Evolutionary conservation across 163 green algal species (phyloP), one percentile per base, ranked within the genome.

Genomic region (Chlorella variabilis): DNA sequence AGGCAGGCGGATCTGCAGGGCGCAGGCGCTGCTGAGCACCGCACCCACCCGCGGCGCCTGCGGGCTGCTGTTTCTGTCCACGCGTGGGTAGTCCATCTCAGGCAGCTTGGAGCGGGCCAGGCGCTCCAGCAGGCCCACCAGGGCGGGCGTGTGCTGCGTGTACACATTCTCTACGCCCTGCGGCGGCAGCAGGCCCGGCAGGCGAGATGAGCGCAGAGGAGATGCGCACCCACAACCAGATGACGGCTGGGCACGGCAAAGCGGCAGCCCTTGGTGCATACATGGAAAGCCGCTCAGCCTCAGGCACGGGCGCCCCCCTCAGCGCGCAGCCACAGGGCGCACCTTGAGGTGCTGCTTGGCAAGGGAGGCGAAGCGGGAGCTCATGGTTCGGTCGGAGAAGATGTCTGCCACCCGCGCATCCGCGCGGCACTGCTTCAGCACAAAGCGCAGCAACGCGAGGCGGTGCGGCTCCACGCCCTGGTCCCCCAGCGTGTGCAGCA

Each of bases 121-220:
- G 42, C 76, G 77, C 75, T 96, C 92, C 54, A 98, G 90, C 21
- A 93, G 96, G 67, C 92, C 89, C 4, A 85, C 81, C 73, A 99
- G 86, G 71, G 98, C 86, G 9, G 96, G 96, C 33, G 89, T 91
- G 82, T 99, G 96, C 90, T 98, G 96, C 18, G 96, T 99, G 92
- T 99, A 99, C 61, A 99, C 96, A 75, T 99, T 99, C 63, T 99
- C 96, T 49, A 99, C 96, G 4, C 96, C 96, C 89, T 97, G 89
- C 54, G 77, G 27, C 15, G 36, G 42, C 9, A 54, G 33, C 20
- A 31, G 56, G n/a, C 5, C 61, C 39, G 61, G 61, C 61, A 69
- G 31, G 61, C 29, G 41, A 41, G 29, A 41, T n/a, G n/a, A n/a
- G n/a, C n/a, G n/a, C n/a, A n/a, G n/a, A n/a, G n/a, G n/a, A n/a